Evolutionary conservation across 148 eudicot genomes (phyloP), one percentile per base, ranked within the genome.

Genomic region (Polygonum maritimum): DNA sequence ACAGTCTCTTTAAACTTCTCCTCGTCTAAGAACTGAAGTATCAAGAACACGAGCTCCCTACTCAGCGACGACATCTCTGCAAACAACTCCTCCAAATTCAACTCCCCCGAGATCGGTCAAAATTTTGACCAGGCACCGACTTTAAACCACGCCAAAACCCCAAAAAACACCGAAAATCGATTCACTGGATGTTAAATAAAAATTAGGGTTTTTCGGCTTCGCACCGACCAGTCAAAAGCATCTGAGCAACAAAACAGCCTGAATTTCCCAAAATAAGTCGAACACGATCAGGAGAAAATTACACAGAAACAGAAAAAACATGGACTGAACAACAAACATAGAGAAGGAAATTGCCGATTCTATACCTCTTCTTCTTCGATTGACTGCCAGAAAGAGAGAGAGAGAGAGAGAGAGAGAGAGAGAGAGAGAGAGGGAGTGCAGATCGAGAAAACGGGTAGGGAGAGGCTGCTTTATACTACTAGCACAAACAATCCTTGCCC

Each of bases 11-110:
- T 70, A 48, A 70, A 70, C 16, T 70, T 70, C 73, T 70, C 73
- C 48, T 70, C 73, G 9, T 70, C 74, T 44, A 71, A 44, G 49
- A 71, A 71, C 74, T 71, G 74, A 44, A 71, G 74, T 71, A 71
- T 71, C 74, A 71, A 15, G 18, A 71, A 71, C 51, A 71, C 74
- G 51, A 71, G 74, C 49, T 71, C 74, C 21, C 74, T 71, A 13
- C 74, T 41, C 18, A 71, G 22, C 48, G 74, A 71, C 51, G 74
- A 71, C 74, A 71, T 71, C 51, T 41, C 52, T 40, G 12, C 48
- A 39, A 71, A 9, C 74, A 18, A 9, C 74, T 38, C 74, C 48
- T 39, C 74, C 74, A 70, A 38, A 70, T 44, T 47, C 45, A 69
- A 44, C 21, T 10, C 74, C 13, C 72, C 13, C 48, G 13, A 70